These are phyloP conservation scores for Solanum clarkiae DNA, from an alignment of 257 asterid genomes.

Conservation along the genomic window DNA sequence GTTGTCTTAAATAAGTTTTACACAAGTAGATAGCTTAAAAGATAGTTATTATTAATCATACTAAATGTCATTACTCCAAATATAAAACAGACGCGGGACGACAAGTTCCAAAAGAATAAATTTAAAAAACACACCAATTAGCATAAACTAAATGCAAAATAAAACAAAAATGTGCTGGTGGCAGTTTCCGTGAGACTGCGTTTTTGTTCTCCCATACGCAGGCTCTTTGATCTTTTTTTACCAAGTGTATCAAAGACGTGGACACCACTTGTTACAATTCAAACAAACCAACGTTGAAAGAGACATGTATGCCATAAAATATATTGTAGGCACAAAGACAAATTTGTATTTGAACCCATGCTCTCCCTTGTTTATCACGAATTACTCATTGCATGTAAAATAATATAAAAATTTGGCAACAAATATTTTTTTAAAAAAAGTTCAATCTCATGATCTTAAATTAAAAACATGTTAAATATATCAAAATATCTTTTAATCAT, in stretches of 20 bases:
- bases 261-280: neutral
- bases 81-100: too few species aligned
- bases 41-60: too few species aligned
- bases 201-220: constrained; percentile 15
- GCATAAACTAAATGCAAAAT: neutral
- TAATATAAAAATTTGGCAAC: too few species aligned
- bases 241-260: neutral
- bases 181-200: neutral
- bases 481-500: too few species aligned
- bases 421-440: too few species aligned
- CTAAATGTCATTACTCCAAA: too few species aligned
- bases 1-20: too few species aligned
- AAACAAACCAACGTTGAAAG: neutral
- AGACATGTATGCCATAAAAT: neutral
- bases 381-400: neutral
- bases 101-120: too few species aligned
- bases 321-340: neutral
- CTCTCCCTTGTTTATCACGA: neutral
- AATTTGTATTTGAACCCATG: neutral
- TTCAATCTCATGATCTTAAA: too few species aligned
- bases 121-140: too few species aligned
- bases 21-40: too few species aligned
- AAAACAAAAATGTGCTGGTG: neutral
- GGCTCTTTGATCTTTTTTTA: constrained; percentile 12
- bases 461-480: too few species aligned